Evolutionary conservation across 208 protist genomes (phyloP).

Genomic region (Leishmania amazonensis): DNA sequence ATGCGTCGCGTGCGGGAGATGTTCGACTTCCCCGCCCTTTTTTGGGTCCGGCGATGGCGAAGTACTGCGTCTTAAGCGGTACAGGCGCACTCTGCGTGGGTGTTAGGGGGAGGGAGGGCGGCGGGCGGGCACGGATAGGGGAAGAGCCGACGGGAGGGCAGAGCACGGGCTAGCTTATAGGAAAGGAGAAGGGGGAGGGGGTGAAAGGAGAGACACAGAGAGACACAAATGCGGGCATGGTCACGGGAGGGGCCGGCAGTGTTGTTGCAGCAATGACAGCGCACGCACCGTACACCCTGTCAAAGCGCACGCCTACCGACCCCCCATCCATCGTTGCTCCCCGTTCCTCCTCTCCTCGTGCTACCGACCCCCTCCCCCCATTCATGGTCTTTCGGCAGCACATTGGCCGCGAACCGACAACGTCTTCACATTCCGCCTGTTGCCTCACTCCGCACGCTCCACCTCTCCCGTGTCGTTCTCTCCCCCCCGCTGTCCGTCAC

Average conservation of each 20-base stretch:
- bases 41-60: no score
- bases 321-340: not conserved
- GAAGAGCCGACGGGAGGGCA: not conserved
- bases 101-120: not conserved
- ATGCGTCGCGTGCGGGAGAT: not conserved
- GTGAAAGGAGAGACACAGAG: not conserved
- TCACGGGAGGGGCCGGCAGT: not conserved
- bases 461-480: not conserved
- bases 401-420: not conserved
- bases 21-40: no score
- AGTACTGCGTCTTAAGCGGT: not conserved
- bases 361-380: not conserved
- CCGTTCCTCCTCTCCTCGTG: not conserved
- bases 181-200: not conserved
- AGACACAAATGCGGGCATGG: not conserved
- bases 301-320: not conserved
- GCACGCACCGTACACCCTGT: not conserved
- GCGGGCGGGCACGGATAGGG: not conserved
- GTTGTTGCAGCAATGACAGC: not conserved
- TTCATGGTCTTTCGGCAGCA: not conserved
- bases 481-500: not conserved
- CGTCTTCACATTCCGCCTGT: not conserved
- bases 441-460: not conserved
- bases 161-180: not conserved
- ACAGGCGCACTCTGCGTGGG: not conserved